Conservation (phyloP, 768 basidiomycete genomes). For the Pisolithus marmoratus region DNA sequence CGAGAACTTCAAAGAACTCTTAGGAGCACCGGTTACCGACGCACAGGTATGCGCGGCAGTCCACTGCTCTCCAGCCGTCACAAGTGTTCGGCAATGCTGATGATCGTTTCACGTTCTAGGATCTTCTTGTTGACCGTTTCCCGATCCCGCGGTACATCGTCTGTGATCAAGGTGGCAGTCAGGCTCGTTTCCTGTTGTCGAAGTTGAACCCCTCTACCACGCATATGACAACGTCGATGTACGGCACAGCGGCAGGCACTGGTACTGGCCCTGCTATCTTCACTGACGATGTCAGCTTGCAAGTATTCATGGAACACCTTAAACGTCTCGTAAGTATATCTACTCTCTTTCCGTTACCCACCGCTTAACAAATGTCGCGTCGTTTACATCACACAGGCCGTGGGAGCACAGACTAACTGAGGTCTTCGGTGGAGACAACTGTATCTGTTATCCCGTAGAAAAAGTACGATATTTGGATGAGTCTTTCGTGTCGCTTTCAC, state of each 20-base stretch:
- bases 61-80: not conserved
- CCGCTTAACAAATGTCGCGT: not conserved
- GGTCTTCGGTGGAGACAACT: not conserved
- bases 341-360: not conserved
- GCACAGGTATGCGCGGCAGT: constrained; percentile 59
- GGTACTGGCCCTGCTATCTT: constrained; percentile 88
- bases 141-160: constrained; percentile 98
- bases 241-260: constrained; percentile 66
- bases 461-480: not conserved
- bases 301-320: constrained; percentile 96
- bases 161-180: constrained; percentile 94
- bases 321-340: constrained; percentile 70
- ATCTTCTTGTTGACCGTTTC: constrained; percentile 90
- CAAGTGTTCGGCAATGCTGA: not conserved
- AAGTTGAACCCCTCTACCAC: constrained; percentile 98
- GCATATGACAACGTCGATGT: constrained; percentile 90
- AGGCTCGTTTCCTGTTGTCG: constrained; percentile 94
- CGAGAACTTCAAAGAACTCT: constrained; percentile 94
- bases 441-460: not conserved
- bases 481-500: not conserved
- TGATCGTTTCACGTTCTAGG: constrained; percentile 39
- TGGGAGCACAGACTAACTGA: constrained; percentile 64
- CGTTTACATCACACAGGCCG: constrained; percentile 38
- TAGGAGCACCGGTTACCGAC: constrained; percentile 81
- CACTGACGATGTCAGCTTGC: constrained; percentile 97